phyloP scores from a whole-genome alignment of 176 grass and related monocot genomes.

The Aegilops sharonensis region DNA sequence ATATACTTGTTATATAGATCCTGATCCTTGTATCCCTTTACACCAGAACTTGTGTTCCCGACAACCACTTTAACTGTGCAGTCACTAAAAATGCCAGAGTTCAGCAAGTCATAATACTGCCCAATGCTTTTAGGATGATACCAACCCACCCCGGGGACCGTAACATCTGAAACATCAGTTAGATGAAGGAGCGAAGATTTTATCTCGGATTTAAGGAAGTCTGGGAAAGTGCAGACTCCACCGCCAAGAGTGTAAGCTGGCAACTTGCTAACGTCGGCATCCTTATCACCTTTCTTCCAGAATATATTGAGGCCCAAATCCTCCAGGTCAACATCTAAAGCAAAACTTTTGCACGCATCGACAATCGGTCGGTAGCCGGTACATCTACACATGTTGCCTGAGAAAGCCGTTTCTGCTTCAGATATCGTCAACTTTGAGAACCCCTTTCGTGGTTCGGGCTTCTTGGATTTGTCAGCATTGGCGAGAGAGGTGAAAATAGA shows the following conservation, averaged over 20 bases:
- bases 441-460: slow-evolving; percentile 48
- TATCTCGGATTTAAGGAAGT: slow-evolving; percentile 57
- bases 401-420: slow-evolving; percentile 64
- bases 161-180: not conserved
- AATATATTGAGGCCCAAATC: slow-evolving; percentile 76
- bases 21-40: slow-evolving; percentile 55
- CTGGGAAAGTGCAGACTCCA: slow-evolving; percentile 54
- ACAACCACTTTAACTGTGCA: slow-evolving; percentile 52
- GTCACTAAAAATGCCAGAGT: slow-evolving; percentile 24
- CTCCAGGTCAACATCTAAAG: slow-evolving; percentile 65
- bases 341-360: slow-evolving; percentile 87
- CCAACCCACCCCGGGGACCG: slow-evolving; percentile 29
- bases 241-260: slow-evolving; percentile 43
- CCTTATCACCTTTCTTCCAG: slow-evolving; percentile 55
- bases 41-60: slow-evolving; percentile 59
- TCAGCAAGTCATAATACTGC: slow-evolving; percentile 45
- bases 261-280: slow-evolving; percentile 40
- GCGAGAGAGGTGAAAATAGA: slow-evolving; percentile 75
- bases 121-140: slow-evolving; percentile 49
- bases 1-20: slow-evolving; percentile 53
- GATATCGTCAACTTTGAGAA: slow-evolving; percentile 66
- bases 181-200: slow-evolving; percentile 25
- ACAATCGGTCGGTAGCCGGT: slow-evolving; percentile 79
- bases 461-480: slow-evolving; percentile 66
- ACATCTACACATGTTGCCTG: slow-evolving; percentile 74